phyloP scores from a whole-genome alignment of 2,329 filamentous ascomycete genomes.

The Gaeumannomyces sp. region DNA sequence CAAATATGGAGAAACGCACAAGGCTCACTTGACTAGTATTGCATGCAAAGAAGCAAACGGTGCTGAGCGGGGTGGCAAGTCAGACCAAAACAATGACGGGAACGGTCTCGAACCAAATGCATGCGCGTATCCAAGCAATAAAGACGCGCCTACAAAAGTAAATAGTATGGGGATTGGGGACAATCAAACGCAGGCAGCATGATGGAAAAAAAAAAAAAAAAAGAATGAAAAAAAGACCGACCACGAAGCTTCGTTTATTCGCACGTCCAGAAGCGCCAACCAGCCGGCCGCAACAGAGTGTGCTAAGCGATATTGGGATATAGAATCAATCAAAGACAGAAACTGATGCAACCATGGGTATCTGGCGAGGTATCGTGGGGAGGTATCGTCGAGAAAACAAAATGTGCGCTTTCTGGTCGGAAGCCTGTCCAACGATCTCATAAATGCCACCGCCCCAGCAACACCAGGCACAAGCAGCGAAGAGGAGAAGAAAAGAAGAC shows the following conservation, averaged over 20 bases:
- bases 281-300: background rate
- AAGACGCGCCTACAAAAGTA: background rate
- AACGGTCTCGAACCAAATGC: background rate
- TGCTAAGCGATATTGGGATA: background rate
- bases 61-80: background rate
- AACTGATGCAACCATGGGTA: background rate
- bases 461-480: constrained; percentile 12
- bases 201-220: background rate
- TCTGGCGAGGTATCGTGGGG: background rate
- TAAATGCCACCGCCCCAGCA: constrained; percentile 1
- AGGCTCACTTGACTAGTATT: background rate
- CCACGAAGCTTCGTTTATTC: background rate
- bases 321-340: background rate
- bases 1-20: background rate
- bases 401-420: constrained; percentile 3
- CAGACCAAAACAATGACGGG: no score
- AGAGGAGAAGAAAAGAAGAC: constrained; percentile 17
- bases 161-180: background rate
- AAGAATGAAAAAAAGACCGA: background rate
- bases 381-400: constrained; percentile 7
- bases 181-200: background rate
- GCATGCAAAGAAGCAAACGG: background rate
- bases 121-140: background rate
- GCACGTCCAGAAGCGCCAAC: background rate
- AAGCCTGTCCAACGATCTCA: constrained; percentile 6